Conservation (phyloP, 2,329 filamentous ascomycete species). For the Phymatotrichopsis omnivora region DNA sequence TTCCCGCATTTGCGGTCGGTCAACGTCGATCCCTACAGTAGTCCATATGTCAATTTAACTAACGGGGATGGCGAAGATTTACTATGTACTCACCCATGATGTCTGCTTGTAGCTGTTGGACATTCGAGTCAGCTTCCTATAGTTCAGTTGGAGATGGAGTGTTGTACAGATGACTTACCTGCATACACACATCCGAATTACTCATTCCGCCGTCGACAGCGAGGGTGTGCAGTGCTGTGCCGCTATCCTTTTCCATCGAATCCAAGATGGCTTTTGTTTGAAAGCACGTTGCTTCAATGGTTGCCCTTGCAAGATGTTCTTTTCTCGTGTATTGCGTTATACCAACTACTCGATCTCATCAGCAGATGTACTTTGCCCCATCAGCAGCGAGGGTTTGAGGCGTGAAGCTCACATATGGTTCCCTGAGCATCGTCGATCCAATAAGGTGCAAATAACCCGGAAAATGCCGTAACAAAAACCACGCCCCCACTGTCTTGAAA, state of each 20-base stretch:
- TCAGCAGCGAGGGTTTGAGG: not conserved
- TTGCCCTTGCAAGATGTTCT: conserved; percentile 79
- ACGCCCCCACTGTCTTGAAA: conserved; percentile 65
- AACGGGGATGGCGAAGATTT: not conserved
- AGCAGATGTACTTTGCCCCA: not conserved
- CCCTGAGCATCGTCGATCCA: conserved; percentile 92
- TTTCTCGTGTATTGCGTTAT: conserved; percentile 76
- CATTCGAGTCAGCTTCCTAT: conserved; percentile 4
- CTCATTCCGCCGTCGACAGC: conserved; percentile 85
- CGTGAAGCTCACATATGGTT: conserved; percentile 57
- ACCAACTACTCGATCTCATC: conserved; percentile 45
- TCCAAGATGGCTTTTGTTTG: conserved; percentile 87
- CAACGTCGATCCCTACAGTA: conserved; percentile 55
- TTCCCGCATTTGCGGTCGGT: conserved; percentile 79
- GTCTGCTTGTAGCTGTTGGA: conserved; percentile 63
- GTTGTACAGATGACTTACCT: conserved; percentile 40
- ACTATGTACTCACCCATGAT: conserved; percentile 45
- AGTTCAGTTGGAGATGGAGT: not conserved
- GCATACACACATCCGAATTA: conserved; percentile 83
- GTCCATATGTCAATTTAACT: not conserved
- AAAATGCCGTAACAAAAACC: conserved; percentile 82
- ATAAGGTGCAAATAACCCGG: conserved; percentile 82
- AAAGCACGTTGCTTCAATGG: conserved; percentile 82
- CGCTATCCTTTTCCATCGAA: conserved; percentile 80
- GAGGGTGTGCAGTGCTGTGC: conserved; percentile 61